A percentile compares a stretch with the other conserved stretches of the same genome.
These are phyloP conservation scores for Capsicum baccatum DNA, from an alignment of 257 asterid species.

Conservation along the genomic window DNA sequence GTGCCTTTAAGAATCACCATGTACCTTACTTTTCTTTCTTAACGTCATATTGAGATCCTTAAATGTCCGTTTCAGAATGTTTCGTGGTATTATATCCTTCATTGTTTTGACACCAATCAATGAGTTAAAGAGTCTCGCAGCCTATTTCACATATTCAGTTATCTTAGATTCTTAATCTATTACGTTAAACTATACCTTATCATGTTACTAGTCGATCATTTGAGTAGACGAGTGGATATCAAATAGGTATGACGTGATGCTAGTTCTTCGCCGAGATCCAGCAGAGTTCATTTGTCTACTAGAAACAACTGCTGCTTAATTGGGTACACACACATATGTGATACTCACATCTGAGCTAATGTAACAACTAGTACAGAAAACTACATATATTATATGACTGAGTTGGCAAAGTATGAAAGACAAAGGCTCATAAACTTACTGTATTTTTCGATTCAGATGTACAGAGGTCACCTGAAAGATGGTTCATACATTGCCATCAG, in stretches of 20 bases:
- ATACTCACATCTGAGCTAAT: not conserved
- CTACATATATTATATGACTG: not conserved
- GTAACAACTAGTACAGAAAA: not conserved
- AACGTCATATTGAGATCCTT: not conserved
- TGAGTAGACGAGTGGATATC: conserved; percentile 11
- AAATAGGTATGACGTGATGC: not conserved
- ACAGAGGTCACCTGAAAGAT: conserved; percentile 75
- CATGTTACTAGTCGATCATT: not conserved
- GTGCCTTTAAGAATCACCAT: conserved; percentile 38
- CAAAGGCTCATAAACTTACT: conserved; percentile 13
- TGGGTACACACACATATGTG: not conserved
- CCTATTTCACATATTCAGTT: not conserved
- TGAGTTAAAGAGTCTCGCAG: not conserved
- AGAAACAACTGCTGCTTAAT: not conserved
- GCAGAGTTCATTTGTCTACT: not conserved
- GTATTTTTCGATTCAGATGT: conserved; percentile 53
- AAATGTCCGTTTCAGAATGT: not conserved
- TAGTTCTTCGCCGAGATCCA: not conserved
- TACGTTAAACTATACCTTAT: not conserved
- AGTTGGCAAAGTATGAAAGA: not conserved
- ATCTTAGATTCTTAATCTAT: not conserved
- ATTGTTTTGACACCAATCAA: not conserved
- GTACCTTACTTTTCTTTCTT: not conserved
- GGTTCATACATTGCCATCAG: conserved; percentile 67
- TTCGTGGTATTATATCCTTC: not conserved